Evolutionary conservation across 208 protist species (phyloP).

Genomic region (Trypanosoma rangeli): DNA sequence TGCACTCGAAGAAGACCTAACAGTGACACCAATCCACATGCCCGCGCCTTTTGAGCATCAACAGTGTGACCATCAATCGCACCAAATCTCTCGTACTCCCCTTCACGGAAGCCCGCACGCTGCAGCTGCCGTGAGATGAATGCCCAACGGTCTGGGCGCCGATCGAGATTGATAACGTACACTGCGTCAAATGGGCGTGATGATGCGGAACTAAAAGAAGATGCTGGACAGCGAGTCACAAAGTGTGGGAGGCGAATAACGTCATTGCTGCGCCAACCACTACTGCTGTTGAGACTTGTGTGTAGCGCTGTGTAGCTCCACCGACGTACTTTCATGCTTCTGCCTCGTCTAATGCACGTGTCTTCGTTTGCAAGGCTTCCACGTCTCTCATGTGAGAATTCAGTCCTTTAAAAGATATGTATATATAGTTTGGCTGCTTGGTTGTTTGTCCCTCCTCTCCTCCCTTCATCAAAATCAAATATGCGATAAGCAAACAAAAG

Average conservation of each 20-base stretch:
- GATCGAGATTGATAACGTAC: conserved; percentile 72
- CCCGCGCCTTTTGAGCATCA: conserved; percentile 29
- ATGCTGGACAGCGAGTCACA: conserved; percentile 10
- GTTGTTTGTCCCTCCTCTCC: background rate
- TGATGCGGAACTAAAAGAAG: background rate
- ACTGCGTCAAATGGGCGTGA: conserved; percentile 24
- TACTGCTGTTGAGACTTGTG: background rate
- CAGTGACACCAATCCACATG: conserved; percentile 54
- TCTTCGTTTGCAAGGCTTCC: background rate
- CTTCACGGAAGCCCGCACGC: conserved; percentile 30
- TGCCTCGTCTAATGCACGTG: background rate
- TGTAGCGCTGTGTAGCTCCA: background rate
- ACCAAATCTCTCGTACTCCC: conserved; percentile 38
- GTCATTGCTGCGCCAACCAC: background rate
- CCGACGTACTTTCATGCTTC: background rate
- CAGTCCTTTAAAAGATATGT: background rate
- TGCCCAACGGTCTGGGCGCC: conserved; percentile 62
- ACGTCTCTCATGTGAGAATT: background rate
- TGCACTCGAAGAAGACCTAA: conserved; percentile 53
- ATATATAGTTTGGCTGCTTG: no score
- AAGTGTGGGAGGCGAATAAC: background rate
- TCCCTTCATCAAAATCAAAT: background rate
- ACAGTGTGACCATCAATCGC: conserved; percentile 53
- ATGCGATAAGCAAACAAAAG: background rate
- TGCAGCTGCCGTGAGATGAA: conserved; percentile 41